Percentiles rank a stretch among this genome's conserved stretches.
These are phyloP conservation scores for Penicillium janthinellum DNA, from an alignment of 2,329 filamentous ascomycete genomes.

Conservation along the genomic window DNA sequence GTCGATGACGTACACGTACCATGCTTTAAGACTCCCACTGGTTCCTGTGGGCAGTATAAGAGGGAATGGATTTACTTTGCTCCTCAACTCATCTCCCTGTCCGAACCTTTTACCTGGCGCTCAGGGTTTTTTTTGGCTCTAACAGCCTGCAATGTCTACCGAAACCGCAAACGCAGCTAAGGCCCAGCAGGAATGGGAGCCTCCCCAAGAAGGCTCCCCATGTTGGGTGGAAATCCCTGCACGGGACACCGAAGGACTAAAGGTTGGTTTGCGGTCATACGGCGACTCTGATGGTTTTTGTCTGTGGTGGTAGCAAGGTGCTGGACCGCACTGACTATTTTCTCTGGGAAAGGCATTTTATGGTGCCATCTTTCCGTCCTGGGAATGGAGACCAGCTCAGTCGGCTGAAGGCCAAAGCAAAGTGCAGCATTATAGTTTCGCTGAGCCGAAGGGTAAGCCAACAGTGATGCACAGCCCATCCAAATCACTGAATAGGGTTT, in stretches of 20 bases:
- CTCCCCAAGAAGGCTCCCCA: not conserved
- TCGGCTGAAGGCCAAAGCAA: not conserved
- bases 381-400: not conserved
- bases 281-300: not conserved
- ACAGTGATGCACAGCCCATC: not conserved
- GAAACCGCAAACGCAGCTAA: not conserved
- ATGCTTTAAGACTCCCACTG: not conserved
- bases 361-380: not conserved
- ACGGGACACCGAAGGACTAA: not conserved
- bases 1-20: not conserved
- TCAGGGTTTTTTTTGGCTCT: not conserved
- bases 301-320: not conserved
- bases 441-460: not conserved
- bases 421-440: not conserved
- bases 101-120: not conserved
- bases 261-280: not conserved
- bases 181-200: not conserved
- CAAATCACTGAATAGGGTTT: not conserved
- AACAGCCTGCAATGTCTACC: not conserved
- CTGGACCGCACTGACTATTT: not conserved
- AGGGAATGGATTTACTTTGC: not conserved
- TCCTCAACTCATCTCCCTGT: not conserved
- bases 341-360: not conserved
- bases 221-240: slow-evolving; percentile 1
- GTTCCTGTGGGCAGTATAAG: not conserved